These are phyloP conservation scores for Glarea lozoyensis DNA, from an alignment of 495 filamentous ascomycete genomes.

Conservation along the genomic window DNA sequence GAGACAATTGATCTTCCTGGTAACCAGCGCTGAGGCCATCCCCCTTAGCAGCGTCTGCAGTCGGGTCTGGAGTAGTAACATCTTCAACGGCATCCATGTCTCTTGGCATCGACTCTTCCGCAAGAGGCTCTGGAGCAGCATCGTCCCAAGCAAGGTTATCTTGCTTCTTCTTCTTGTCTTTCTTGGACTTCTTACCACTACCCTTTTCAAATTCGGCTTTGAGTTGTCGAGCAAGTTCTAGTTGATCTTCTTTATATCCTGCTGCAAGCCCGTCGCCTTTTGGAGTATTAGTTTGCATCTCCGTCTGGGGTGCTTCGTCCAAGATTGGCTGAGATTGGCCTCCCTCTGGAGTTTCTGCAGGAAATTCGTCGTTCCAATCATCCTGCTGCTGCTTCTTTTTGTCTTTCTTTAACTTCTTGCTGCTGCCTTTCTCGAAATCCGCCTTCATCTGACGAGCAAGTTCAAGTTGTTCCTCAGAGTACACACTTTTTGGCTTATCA, in stretches of 20 bases:
- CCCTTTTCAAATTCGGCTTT: conserved; percentile 22
- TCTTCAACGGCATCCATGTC: not conserved
- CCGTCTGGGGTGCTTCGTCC: too few relatives aligned
- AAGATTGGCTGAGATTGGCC: too few relatives aligned
- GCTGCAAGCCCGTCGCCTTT: not conserved
- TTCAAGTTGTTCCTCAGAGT: conserved; percentile 19
- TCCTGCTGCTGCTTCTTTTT: conserved; percentile 25
- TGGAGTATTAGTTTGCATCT: too few relatives aligned
- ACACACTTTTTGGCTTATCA: conserved; percentile 9
- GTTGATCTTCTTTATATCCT: conserved; percentile 16
- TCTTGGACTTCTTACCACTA: conserved; percentile 30
- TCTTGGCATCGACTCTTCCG: not conserved
- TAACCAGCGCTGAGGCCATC: conserved; percentile 17
- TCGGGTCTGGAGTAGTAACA: not conserved
- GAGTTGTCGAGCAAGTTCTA: conserved; percentile 19
- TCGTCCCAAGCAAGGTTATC: conserved; percentile 14
- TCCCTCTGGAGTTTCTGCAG: too few relatives aligned
- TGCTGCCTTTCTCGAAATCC: conserved; percentile 18
- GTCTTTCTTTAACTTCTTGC: conserved; percentile 37
- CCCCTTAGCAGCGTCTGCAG: conserved; percentile 1
- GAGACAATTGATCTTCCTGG: conserved; percentile 9
- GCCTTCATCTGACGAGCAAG: conserved; percentile 23
- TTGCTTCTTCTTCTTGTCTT: conserved; percentile 29
- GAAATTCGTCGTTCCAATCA: too few relatives aligned
- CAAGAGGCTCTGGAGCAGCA: conserved; percentile 3